Evolutionary conservation across 371 early-diverging fungal genomes (phyloP).

Genomic region (Homolaphlyctis polyrhiza): DNA sequence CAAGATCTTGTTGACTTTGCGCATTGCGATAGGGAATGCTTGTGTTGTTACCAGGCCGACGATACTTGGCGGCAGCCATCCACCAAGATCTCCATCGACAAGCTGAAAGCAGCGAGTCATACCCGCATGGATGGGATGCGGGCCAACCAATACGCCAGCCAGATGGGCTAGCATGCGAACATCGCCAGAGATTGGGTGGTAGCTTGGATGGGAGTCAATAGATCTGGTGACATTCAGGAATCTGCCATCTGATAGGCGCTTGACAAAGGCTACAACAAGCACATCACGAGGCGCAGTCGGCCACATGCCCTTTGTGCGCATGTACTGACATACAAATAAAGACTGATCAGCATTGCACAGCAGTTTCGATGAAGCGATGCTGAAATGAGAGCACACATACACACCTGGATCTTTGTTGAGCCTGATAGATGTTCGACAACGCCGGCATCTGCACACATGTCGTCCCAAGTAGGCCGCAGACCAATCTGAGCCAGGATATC

Average conservation of each 20-base stretch:
- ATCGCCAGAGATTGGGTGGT: constrained; percentile 8
- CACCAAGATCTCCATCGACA: constrained; percentile 38
- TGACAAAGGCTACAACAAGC: constrained; percentile 25
- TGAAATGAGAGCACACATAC: no score
- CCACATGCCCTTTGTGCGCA: constrained; percentile 35
- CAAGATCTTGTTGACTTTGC: constrained; percentile 19
- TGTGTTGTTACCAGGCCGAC: constrained; percentile 30
- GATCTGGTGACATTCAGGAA: constrained; percentile 36
- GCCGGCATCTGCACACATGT: constrained; percentile 29
- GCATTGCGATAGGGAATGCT: constrained; percentile 24
- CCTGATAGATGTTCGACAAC: constrained; percentile 19
- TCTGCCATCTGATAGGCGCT: constrained; percentile 16
- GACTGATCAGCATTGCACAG: background rate
- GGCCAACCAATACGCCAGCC: constrained; percentile 33
- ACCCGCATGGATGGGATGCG: constrained; percentile 17
- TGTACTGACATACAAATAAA: constrained; percentile 19
- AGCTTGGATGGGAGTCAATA: constrained; percentile 23
- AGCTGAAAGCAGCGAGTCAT: constrained; percentile 22
- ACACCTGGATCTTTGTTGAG: constrained; percentile 20
- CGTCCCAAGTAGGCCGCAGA: constrained; percentile 30
- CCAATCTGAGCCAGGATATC: constrained; percentile 30
- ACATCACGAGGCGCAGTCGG: constrained; percentile 38
- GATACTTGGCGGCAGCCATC: constrained; percentile 31
- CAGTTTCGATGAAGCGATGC: no score
- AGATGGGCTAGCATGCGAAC: constrained; percentile 36